These are phyloP conservation scores for Pseudomicrostroma phylloplanum DNA, from an alignment of 1,284 basidiomycete species.

Conservation along the genomic window DNA sequence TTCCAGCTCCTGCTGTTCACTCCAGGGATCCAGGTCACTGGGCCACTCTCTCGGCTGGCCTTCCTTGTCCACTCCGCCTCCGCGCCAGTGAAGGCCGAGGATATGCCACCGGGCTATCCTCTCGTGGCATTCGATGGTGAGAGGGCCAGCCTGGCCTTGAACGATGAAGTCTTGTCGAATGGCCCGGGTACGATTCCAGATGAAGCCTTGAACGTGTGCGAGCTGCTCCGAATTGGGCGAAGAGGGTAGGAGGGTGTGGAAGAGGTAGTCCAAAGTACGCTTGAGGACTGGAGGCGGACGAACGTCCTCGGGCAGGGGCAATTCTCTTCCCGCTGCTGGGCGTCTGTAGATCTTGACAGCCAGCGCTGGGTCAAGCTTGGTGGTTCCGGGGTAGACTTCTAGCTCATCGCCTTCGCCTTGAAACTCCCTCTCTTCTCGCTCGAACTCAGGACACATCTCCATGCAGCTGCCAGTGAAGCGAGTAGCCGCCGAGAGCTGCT, in stretches of 20 bases:
- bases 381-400: conserved; percentile 59
- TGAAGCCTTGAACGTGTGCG: conserved; percentile 69
- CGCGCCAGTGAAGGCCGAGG: conserved; percentile 66
- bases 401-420: conserved; percentile 81
- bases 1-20: conserved; percentile 5
- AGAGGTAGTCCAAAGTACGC: conserved; percentile 81
- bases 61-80: conserved; percentile 54
- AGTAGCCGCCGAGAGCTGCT: conserved; percentile 76
- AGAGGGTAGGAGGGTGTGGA: conserved; percentile 68
- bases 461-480: conserved; percentile 81
- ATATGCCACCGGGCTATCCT: conserved; percentile 92
- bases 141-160: conserved; percentile 69
- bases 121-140: conserved; percentile 84
- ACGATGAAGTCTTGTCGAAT: conserved; percentile 92
- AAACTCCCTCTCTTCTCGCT: conserved; percentile 80
- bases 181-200: conserved; percentile 83
- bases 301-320: conserved; percentile 78
- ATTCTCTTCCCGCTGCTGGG: conserved; percentile 77
- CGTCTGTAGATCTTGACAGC: conserved; percentile 94
- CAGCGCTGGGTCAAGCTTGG: conserved; percentile 71
- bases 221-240: conserved; percentile 58
- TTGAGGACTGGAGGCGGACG: conserved; percentile 74
- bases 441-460: conserved; percentile 91
- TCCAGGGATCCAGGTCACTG: conserved; percentile 2
- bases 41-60: conserved; percentile 43